Percentiles rank a stretch among this genome's conserved stretches.
Evolutionary conservation across 1,284 basidiomycete genomes (phyloP).

Genomic region (Rhizoctonia solani): DNA sequence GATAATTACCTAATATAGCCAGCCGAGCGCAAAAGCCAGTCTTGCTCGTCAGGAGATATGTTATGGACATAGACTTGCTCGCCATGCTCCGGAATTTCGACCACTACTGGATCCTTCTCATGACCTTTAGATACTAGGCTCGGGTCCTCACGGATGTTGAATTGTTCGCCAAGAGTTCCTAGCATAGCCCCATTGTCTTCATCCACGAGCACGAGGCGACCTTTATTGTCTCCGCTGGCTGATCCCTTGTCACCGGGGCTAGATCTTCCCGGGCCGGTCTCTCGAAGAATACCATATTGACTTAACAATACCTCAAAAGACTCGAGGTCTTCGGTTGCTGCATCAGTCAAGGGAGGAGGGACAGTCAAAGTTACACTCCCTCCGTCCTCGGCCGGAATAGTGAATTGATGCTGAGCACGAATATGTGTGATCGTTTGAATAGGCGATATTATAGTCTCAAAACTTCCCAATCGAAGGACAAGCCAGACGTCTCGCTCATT

Average conservation of each 20-base stretch:
- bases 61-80: constrained; percentile 58
- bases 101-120: constrained; percentile 67
- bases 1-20: constrained; percentile 63
- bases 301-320: constrained; percentile 70
- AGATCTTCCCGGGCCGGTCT: constrained; percentile 35
- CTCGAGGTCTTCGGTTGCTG: constrained; percentile 62
- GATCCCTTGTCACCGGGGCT: no score
- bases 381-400: constrained; percentile 43
- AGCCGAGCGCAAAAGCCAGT: constrained; percentile 74
- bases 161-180: constrained; percentile 66
- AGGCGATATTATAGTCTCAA: constrained; percentile 38
- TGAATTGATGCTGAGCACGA: constrained; percentile 39
- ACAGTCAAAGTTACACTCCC: constrained; percentile 51
- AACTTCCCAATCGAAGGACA: constrained; percentile 51
- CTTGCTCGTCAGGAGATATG: constrained; percentile 68
- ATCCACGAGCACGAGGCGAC: constrained; percentile 73
- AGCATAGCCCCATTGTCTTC: constrained; percentile 74
- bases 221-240: constrained; percentile 57
- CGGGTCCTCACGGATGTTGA: constrained; percentile 64
- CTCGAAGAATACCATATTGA: constrained; percentile 60
- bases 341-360: constrained; percentile 46
- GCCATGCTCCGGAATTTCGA: constrained; percentile 65
- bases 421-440: constrained; percentile 45
- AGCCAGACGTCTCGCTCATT: constrained; percentile 58
- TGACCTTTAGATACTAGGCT: constrained; percentile 53